A percentile compares a stretch with the other conserved stretches of the same genome.
phyloP scores from a whole-genome alignment of 2,329 filamentous ascomycete species.

The Albophoma yamanashiensis region DNA sequence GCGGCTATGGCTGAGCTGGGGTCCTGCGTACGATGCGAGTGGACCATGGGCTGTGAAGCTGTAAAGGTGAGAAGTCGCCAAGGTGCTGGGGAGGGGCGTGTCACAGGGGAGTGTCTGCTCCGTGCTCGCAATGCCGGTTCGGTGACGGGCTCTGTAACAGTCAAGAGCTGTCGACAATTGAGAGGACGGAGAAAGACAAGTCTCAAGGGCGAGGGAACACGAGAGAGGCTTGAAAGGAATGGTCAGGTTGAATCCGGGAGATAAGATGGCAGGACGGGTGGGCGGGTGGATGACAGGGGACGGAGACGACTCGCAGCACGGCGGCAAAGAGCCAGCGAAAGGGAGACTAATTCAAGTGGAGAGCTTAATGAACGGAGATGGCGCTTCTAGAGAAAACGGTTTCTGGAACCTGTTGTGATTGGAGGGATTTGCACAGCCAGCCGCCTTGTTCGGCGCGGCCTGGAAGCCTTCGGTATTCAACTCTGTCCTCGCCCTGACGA shows the following conservation, averaged over 20 bases:
- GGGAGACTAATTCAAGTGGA: neutral
- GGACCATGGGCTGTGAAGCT: constrained; percentile 1
- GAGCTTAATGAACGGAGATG: neutral
- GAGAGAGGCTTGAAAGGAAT: neutral
- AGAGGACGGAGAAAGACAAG: neutral
- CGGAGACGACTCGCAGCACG: constrained; percentile 1
- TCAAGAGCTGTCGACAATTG: neutral
- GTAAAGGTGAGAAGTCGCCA: neutral
- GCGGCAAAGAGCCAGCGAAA: neutral
- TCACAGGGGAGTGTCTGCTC: constrained; percentile 9
- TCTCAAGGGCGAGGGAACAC: neutral
- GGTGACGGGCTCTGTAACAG: constrained; percentile 3
- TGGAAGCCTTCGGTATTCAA: neutral
- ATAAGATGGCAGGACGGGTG: neutral
- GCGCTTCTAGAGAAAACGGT: neutral
- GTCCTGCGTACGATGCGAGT: constrained; percentile 4
- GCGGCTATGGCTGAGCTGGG: constrained; percentile 10
- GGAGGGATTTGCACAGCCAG: neutral
- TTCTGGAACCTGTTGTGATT: constrained; percentile 2
- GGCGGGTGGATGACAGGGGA: neutral
- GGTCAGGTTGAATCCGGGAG: neutral
- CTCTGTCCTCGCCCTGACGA: neutral
- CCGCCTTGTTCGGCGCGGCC: neutral
- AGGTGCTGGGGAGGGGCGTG: constrained; percentile 5
- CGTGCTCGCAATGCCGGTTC: constrained; percentile 3